A percentile compares a stretch with the other conserved stretches of the same genome.
Evolutionary conservation across 768 basidiomycete genomes (phyloP).

Genomic region (Mycena olivaceomarginata): DNA sequence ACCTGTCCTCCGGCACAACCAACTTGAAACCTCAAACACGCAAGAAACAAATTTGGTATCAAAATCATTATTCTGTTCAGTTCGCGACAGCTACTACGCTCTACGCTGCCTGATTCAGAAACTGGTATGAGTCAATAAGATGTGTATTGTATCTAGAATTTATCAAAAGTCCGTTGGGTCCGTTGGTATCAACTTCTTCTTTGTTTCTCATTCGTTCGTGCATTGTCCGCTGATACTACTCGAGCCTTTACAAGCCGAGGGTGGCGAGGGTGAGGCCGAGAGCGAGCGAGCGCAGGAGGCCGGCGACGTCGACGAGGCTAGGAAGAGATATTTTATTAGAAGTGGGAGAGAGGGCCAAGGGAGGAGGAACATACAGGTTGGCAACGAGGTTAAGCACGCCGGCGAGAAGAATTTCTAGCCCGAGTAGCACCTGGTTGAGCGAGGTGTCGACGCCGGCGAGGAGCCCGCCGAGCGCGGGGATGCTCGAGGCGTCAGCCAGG

Average conservation of each 20-base stretch:
- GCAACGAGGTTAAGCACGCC: slow-evolving; percentile 55
- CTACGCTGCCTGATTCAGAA: too few species aligned
- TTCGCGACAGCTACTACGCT: too few species aligned
- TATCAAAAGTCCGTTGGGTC: too few species aligned
- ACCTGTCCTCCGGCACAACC: too few species aligned
- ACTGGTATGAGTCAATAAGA: too few species aligned
- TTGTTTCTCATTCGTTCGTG: neutral
- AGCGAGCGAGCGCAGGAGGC: slow-evolving; percentile 36
- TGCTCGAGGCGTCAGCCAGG: slow-evolving; percentile 40
- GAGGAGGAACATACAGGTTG: slow-evolving; percentile 37
- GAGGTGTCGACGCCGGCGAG: slow-evolving; percentile 50
- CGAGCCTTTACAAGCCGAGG: slow-evolving; percentile 36
- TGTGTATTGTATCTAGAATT: too few species aligned
- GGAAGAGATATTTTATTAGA: slow-evolving; percentile 33
- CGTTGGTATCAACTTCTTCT: too few species aligned
- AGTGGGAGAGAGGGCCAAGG: neutral
- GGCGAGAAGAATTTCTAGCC: slow-evolving; percentile 52
- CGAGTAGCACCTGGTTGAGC: slow-evolving; percentile 48
- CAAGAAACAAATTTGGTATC: too few species aligned
- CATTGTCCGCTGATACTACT: neutral
- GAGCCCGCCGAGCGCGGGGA: slow-evolving; percentile 48
- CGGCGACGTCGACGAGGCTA: slow-evolving; percentile 42
- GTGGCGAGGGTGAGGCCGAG: slow-evolving; percentile 44
- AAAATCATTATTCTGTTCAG: too few species aligned
- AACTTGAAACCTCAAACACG: too few species aligned